Conservation (phyloP, 345 rosid genomes). For the Trapa bicornis region DNA sequence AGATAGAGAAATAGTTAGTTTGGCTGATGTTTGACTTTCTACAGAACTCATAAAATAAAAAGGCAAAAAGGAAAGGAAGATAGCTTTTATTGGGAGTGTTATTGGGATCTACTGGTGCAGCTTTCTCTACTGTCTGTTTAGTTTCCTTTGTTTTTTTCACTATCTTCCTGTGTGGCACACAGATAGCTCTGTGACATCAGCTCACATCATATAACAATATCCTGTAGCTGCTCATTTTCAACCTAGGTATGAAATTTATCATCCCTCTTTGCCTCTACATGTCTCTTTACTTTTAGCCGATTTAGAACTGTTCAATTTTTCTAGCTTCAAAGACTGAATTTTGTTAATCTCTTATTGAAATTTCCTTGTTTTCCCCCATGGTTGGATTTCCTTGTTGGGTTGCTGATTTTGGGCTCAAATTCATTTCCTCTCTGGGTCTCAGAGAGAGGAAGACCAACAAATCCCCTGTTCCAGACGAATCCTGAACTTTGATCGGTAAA, state of each 20-base stretch:
- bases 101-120: neutral
- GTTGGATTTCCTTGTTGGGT: conserved; percentile 6
- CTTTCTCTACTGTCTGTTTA: neutral
- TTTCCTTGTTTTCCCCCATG: neutral
- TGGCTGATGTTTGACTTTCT: conserved; percentile 7
- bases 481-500: too few relatives aligned
- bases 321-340: neutral
- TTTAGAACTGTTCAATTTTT: neutral
- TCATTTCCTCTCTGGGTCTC: neutral
- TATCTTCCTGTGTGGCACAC: neutral
- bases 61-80: neutral
- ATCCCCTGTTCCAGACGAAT: too few relatives aligned
- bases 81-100: neutral
- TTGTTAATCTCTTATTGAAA: neutral
- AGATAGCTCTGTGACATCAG: neutral
- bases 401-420: conserved; percentile 4
- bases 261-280: neutral
- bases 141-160: neutral
- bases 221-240: neutral
- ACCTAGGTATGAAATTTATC: neutral
- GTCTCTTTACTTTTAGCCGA: neutral
- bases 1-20: neutral
- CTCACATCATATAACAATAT: neutral
- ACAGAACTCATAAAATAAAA: neutral
- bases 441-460: too few relatives aligned